phyloP scores from a whole-genome alignment of 2,329 filamentous ascomycete genomes.

The Trichophyton simii region DNA sequence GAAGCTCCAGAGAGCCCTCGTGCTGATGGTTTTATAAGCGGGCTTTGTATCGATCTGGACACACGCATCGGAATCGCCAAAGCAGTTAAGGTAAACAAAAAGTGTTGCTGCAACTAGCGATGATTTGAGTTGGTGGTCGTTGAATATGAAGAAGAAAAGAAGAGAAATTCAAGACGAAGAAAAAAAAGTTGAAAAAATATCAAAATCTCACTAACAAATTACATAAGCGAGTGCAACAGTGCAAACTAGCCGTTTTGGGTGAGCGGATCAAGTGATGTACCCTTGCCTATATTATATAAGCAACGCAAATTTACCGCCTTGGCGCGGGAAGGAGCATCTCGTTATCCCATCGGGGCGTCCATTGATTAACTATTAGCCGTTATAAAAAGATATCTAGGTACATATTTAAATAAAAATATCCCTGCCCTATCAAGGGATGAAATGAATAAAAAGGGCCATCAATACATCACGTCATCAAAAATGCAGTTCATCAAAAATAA shows the following conservation, averaged over 20 bases:
- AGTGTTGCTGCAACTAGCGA: slow-evolving; percentile 42
- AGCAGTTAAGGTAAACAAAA: slow-evolving; percentile 38
- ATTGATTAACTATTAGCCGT: not conserved
- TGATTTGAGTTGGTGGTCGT: slow-evolving; percentile 67
- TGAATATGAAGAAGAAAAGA: slow-evolving; percentile 33
- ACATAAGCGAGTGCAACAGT: not conserved
- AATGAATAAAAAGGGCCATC: not conserved
- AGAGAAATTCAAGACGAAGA: slow-evolving; percentile 14
- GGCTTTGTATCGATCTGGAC: slow-evolving; percentile 52
- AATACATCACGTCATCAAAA: slow-evolving; percentile 4
- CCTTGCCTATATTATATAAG: not conserved
- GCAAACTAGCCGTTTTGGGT: not conserved
- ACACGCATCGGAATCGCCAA: slow-evolving; percentile 59
- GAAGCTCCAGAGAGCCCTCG: slow-evolving; percentile 39
- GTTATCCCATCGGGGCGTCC: not conserved
- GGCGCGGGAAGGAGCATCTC: too few relatives aligned
- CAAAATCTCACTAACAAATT: not conserved
- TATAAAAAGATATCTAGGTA: not conserved
- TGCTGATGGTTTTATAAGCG: slow-evolving; percentile 75
- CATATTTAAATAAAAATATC: not conserved
- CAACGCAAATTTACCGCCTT: not conserved
- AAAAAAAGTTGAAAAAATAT: not conserved
- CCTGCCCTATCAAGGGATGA: not conserved
- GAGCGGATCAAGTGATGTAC: too few relatives aligned
- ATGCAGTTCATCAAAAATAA: not conserved